Base-by-base conservation (phyloP, 2,329 filamentous ascomycete species). In the Ophiosphaerella narmari region DNA sequence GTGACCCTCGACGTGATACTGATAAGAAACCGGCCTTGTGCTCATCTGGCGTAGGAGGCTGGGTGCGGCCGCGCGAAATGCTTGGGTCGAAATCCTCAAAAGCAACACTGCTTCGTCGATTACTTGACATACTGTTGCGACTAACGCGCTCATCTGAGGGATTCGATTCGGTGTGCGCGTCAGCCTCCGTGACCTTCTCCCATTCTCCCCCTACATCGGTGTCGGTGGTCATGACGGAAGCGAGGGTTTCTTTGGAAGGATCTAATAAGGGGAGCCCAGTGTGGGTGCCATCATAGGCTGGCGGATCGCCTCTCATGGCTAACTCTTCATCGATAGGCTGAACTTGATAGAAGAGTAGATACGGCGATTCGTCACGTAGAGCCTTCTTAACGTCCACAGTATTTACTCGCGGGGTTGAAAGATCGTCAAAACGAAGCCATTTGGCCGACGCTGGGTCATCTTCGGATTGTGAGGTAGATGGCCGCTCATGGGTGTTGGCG, bases 311-410 rank as follows among this genome's bases (percentile, higher is more conserved):
- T 52, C 70, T 57, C 9, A 58, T 54, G 39, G 70, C 69, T n/a
- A 75, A 73, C 55, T 88, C 82, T 48, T 92, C 89, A 26, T 90
- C 84, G 65, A 95, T 91, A 0, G 93, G 92, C 26, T 95, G 83
- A 35, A 97, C 90, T 71, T 97, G 93, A 67, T 97, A 99, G 73
- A 97, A 97, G 0, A 99, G 79, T 6, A 97, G 82, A 70, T 97
- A 97, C 0, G 94, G 93, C 71, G 91, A 95, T 71, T 97, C 92
- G n/a, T 88, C 82, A 59, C 85, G 87, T 42, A 97, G 76, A 0
- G 90, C 87, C 59, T 87, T 76, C 54, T 89, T 86, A 55, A 97
- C 88, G 63, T 95, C 85, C 41, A 97, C 86, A 46, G 88, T 81
- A 0, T 80, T 81, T 3, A 97, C 88, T 23, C 93, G 84, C 48